phyloP scores from a whole-genome alignment of 2,329 filamentous ascomycete species.

The Cladophialophora bantiana region DNA sequence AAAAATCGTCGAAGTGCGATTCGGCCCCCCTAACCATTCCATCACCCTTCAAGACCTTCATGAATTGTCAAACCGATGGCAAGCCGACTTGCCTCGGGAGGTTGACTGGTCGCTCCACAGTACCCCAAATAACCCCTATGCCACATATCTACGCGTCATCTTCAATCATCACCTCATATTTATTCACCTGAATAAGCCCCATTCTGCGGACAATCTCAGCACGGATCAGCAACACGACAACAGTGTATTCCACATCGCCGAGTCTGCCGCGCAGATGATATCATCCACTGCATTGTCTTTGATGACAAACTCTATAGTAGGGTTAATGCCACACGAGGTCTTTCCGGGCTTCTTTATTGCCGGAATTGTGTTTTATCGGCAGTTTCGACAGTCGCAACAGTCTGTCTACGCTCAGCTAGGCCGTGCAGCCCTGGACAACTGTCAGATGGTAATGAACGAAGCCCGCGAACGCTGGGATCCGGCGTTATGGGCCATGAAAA shows the following conservation, averaged over 20 bases:
- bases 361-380: slow-evolving; percentile 29
- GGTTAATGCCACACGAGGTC: slow-evolving; percentile 28
- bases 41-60: no score
- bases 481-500: slow-evolving; percentile 28
- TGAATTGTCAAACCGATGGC: no score
- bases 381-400: slow-evolving; percentile 15
- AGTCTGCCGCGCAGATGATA: slow-evolving; percentile 29
- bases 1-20: no score
- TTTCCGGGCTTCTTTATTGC: slow-evolving; percentile 32
- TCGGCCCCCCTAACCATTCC: no score
- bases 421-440: slow-evolving; percentile 12
- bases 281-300: slow-evolving; percentile 23
- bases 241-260: slow-evolving; percentile 18
- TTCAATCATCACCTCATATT: slow-evolving; percentile 30
- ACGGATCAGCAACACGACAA: neutral
- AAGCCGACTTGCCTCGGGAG: no score
- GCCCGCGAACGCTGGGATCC: slow-evolving; percentile 30
- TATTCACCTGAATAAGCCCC: slow-evolving; percentile 12
- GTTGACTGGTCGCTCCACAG: no score
- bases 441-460: slow-evolving; percentile 29
- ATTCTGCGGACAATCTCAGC: neutral
- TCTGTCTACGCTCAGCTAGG: neutral
- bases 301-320: slow-evolving; percentile 27
- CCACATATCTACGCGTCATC: neutral
- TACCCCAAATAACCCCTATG: neutral